Conservation (phyloP, 306 rosid species). For the Castanopsis chinensis region DNA sequence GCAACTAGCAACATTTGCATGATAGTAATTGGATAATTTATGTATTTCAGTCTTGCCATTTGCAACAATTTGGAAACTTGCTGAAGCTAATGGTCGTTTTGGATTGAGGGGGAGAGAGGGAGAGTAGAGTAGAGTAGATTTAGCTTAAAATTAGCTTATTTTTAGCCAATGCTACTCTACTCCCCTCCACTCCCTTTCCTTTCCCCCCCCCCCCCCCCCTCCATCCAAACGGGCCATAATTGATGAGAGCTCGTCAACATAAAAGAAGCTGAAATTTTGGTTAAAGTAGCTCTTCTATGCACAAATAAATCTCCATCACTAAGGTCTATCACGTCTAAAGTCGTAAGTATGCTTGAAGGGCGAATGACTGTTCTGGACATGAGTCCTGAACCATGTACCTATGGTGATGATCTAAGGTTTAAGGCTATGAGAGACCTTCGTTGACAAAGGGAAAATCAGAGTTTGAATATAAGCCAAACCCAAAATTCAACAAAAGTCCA, state of each 20-base stretch:
- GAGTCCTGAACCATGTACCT: background rate
- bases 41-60: background rate
- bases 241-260: background rate
- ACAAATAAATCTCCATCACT: background rate
- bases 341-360: background rate
- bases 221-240: no score
- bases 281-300: slow-evolving; percentile 1
- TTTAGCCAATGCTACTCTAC: no score
- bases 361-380: background rate
- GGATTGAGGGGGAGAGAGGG: no score
- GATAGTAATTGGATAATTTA: background rate
- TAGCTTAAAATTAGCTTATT: no score
- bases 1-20: background rate
- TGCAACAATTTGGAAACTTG: background rate
- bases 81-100: background rate
- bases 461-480: background rate
- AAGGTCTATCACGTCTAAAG: slow-evolving; percentile 1
- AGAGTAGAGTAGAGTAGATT: no score
- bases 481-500: background rate
- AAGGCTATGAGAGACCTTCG: background rate
- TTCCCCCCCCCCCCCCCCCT: no score
- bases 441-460: background rate
- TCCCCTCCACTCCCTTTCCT: no score
- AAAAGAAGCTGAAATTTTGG: background rate
- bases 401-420: background rate